These are phyloP conservation scores for Plectosphaerella plurivora DNA, from an alignment of 2,329 filamentous ascomycete genomes.

Conservation along the genomic window DNA sequence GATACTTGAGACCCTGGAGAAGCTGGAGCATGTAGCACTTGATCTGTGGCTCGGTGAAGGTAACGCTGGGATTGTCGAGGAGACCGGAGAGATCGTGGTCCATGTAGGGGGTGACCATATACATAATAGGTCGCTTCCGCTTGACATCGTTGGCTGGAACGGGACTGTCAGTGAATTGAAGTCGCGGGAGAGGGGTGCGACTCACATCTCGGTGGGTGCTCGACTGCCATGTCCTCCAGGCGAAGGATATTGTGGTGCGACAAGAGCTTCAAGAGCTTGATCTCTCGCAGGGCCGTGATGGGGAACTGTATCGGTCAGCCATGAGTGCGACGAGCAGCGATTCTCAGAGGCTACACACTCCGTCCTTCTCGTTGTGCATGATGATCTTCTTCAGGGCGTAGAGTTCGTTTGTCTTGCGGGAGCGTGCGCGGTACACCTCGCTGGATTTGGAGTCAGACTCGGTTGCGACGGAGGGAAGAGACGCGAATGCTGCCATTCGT, in stretches of 20 bases:
- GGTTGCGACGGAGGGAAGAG: neutral
- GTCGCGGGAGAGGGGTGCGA: conserved; percentile 1
- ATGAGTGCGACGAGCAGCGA: neutral
- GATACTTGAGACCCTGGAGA: conserved; percentile 81
- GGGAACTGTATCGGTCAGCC: conserved; percentile 59
- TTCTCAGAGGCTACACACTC: conserved; percentile 49
- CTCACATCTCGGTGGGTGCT: conserved; percentile 61
- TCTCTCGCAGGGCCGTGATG: conserved; percentile 96
- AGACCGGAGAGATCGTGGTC: conserved; percentile 97
- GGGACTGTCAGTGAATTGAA: neutral
- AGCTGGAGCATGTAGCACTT: conserved; percentile 98
- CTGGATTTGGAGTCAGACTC: conserved; percentile 28
- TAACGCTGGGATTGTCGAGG: conserved; percentile 88
- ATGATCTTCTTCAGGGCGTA: conserved; percentile 97
- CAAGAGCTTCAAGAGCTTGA: conserved; percentile 95
- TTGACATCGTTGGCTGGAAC: conserved; percentile 55
- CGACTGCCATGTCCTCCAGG: conserved; percentile 94
- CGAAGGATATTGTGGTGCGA: conserved; percentile 83
- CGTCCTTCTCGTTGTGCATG: conserved; percentile 99
- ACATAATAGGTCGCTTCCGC: conserved; percentile 80
- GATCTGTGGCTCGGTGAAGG: conserved; percentile 84
- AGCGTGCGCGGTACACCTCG: conserved; percentile 87
- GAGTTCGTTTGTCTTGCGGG: conserved; percentile 66
- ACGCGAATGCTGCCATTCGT: neutral
- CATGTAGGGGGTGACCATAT: conserved; percentile 99